Evolutionary conservation across 2,329 filamentous ascomycete species (phyloP).

Genomic region (Talaromyces amestolkiae): DNA sequence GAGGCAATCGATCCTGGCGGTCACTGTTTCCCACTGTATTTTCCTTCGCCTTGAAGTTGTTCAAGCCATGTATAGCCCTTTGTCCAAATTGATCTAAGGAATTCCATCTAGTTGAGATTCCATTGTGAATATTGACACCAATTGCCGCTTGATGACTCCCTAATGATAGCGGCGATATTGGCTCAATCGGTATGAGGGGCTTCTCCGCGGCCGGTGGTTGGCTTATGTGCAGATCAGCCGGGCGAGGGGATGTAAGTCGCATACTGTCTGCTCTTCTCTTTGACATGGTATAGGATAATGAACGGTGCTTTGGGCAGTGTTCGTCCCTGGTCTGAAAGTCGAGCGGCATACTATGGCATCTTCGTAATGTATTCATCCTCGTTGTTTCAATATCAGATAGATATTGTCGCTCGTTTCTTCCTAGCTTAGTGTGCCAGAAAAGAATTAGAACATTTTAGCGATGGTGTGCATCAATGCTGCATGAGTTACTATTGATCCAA

Average conservation of each 20-base stretch:
- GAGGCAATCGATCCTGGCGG: constrained; percentile 4
- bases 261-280: not conserved
- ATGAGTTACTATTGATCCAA: not conserved
- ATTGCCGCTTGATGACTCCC: not conserved
- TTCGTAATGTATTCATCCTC: not conserved
- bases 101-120: not conserved
- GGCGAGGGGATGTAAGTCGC: not conserved
- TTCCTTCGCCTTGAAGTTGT: not conserved
- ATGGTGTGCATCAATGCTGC: not conserved
- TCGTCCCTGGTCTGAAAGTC: not conserved
- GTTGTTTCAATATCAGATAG: not conserved
- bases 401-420: not conserved
- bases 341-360: not conserved
- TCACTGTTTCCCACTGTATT: not conserved
- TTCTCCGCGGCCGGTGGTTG: not conserved
- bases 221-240: not conserved
- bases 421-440: not conserved
- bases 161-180: not conserved
- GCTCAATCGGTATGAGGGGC: not conserved
- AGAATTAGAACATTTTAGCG: not conserved
- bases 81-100: not conserved
- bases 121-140: not conserved
- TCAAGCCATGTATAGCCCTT: not conserved
- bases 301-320: not conserved
- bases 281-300: not conserved